These are phyloP conservation scores for Pseudopediastrum boryanum DNA, from an alignment of 139 green algal genomes.

Conservation along the genomic window DNA sequence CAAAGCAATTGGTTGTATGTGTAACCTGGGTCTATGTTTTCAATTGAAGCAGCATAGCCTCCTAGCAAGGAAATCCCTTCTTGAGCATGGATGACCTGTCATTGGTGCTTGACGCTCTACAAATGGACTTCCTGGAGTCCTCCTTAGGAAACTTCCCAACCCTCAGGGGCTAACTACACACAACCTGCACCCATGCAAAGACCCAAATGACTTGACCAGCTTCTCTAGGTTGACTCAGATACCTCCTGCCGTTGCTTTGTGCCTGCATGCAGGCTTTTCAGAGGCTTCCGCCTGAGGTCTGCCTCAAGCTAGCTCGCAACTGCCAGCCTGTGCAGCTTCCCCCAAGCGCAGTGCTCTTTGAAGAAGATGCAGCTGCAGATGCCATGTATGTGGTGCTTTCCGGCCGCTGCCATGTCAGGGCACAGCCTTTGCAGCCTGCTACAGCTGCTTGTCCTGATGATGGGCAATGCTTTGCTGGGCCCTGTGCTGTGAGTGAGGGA, in stretches of 20 bases:
- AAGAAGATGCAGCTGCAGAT: constrained; percentile 31
- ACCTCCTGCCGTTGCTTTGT: background rate
- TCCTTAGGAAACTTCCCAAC: too few relatives aligned
- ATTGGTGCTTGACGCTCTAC: too few relatives aligned
- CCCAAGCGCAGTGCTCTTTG: constrained; percentile 28
- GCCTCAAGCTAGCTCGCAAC: constrained; percentile 16
- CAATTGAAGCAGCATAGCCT: too few relatives aligned
- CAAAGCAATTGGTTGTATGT: too few relatives aligned
- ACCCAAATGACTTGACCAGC: too few relatives aligned
- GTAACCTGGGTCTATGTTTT: too few relatives aligned
- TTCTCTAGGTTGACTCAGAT: too few relatives aligned
- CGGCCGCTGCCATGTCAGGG: constrained; percentile 33
- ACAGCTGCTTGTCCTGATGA: background rate
- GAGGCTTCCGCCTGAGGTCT: constrained; percentile 20
- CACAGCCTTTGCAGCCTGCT: background rate
- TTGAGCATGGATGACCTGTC: too few relatives aligned
- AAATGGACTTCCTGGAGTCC: too few relatives aligned
- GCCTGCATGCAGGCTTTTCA: constrained; percentile 31
- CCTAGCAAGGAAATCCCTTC: too few relatives aligned
- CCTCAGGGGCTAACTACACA: too few relatives aligned
- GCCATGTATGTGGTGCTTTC: constrained; percentile 43
- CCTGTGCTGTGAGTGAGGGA: background rate
- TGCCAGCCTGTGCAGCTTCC: constrained; percentile 20
- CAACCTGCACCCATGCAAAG: too few relatives aligned
- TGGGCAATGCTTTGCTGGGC: background rate